phyloP scores from a whole-genome alignment of 202 grass and related monocot species.

The Panicum hallii region DNA sequence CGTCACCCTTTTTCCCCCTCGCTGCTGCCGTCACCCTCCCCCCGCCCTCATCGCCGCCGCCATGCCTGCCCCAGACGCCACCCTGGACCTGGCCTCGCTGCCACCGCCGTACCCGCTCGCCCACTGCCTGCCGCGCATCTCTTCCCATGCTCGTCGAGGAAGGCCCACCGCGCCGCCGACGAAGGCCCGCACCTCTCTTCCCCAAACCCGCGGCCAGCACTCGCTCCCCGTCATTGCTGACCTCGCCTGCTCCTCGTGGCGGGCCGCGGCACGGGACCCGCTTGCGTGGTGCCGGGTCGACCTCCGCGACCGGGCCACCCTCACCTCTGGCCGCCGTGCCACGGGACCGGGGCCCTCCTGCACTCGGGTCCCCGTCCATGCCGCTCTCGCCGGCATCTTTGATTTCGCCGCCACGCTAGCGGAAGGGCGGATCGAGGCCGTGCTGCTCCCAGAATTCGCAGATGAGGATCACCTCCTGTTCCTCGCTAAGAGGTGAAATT shows the following conservation, averaged over 20 bases:
- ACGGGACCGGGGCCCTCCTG: not conserved
- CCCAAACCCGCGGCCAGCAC: too few species aligned
- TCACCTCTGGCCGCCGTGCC: constrained; percentile 31
- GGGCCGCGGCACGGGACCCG: constrained; percentile 51
- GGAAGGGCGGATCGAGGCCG: constrained; percentile 44
- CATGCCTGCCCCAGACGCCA: too few species aligned
- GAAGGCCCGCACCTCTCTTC: too few species aligned
- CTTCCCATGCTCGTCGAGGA: too few species aligned
- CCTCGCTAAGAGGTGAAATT: constrained; percentile 56
- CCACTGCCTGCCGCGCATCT: too few species aligned
- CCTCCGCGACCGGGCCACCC: constrained; percentile 54
- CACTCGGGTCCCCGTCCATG: constrained; percentile 5
- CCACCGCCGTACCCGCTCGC: too few species aligned
- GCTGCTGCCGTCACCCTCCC: too few species aligned
- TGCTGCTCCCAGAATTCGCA: constrained; percentile 52
- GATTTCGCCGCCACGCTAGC: constrained; percentile 33
- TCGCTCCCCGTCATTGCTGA: too few species aligned
- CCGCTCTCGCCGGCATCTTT: constrained; percentile 26
- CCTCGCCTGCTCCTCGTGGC: constrained; percentile 53
- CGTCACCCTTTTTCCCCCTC: too few species aligned
- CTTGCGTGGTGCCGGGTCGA: constrained; percentile 57
- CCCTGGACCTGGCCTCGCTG: too few species aligned
- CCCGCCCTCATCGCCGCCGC: too few species aligned
- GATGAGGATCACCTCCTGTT: constrained; percentile 55
- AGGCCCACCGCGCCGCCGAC: too few species aligned